Conservation (phyloP, 768 basidiomycete genomes). For the Trametes cubensis region DNA sequence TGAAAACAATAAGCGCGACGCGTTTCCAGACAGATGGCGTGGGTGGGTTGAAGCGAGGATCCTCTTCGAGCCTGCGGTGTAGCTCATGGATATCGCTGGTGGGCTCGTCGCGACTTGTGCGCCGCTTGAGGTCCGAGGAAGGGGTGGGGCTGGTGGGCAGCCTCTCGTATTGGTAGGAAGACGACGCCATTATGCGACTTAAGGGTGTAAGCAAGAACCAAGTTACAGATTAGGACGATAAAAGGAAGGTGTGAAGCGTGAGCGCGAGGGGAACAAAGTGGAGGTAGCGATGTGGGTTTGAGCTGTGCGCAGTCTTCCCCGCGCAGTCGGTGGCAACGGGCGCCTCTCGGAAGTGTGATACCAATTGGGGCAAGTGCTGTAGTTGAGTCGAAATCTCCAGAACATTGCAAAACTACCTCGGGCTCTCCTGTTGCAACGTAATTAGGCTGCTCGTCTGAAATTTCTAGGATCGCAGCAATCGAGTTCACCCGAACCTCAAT, state of each 20-base stretch:
- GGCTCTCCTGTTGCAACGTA: too few species aligned
- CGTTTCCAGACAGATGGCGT: slow-evolving; percentile 57
- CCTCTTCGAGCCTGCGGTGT: slow-evolving; percentile 35
- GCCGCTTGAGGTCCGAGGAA: slow-evolving; percentile 20
- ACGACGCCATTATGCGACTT: slow-evolving; percentile 5
- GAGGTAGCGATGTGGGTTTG: neutral
- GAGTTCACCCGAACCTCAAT: too few species aligned
- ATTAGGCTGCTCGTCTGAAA: too few species aligned
- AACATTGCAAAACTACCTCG: too few species aligned
- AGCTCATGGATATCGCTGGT: slow-evolving; percentile 32
- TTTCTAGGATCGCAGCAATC: too few species aligned
- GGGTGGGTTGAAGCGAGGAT: slow-evolving; percentile 53
- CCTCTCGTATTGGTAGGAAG: slow-evolving; percentile 18
- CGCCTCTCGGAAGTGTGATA: neutral
- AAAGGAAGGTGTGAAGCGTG: neutral
- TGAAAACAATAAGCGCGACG: slow-evolving; percentile 45
- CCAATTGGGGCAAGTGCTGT: neutral
- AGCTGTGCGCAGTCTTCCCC: neutral
- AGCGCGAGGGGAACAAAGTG: too few species aligned
- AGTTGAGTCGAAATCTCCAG: neutral
- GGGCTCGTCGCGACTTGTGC: slow-evolving; percentile 25
- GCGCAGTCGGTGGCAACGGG: neutral
- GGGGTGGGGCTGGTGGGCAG: slow-evolving; percentile 11
- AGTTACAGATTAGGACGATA: neutral
- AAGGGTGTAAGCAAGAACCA: neutral